Conservation (phyloP, 345 rosid genomes). For the Anacardium occidentale region DNA sequence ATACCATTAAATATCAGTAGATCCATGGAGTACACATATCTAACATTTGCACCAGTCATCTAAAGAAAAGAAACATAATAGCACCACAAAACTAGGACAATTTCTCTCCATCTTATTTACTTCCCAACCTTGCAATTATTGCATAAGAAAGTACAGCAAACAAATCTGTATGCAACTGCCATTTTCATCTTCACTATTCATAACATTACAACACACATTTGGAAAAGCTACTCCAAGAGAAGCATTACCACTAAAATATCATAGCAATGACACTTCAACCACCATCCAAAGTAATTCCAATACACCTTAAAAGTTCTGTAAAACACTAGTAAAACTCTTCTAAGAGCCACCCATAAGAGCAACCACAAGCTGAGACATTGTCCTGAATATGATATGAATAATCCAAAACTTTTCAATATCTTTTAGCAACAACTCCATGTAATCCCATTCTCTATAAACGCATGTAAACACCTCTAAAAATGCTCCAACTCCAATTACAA, state of each 20-base stretch:
- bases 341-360: background rate
- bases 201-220: background rate
- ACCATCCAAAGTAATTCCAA: background rate
- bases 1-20: no score
- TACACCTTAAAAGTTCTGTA: background rate
- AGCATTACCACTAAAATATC: background rate
- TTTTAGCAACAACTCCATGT: background rate
- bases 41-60: background rate
- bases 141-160: background rate
- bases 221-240: background rate
- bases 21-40: background rate
- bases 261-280: background rate
- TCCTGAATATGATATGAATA: background rate
- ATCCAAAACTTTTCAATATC: background rate
- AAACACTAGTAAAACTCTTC: background rate
- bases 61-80: background rate
- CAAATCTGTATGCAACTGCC: background rate
- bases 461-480: background rate
- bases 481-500: background rate
- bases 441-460: background rate
- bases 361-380: background rate
- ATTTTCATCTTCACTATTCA: background rate
- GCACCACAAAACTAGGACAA: background rate
- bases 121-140: slow-evolving; percentile 1
- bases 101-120: background rate